Conservation (phyloP, 495 filamentous ascomycete species). For the Clavariopsis aquatica region DNA sequence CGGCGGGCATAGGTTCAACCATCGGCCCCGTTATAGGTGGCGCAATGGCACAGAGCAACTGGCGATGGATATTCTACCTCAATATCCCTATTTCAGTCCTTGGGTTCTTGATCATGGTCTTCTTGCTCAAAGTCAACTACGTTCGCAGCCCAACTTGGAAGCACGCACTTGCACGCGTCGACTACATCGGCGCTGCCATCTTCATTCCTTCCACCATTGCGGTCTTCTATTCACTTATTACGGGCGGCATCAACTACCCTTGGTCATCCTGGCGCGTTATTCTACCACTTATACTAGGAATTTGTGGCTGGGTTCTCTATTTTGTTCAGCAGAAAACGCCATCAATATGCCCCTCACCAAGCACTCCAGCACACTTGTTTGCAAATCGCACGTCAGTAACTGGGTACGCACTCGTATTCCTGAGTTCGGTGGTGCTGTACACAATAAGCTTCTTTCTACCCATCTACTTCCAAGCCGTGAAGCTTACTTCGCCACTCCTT, state of each 20-base stretch:
- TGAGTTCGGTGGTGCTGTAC: conserved; percentile 20
- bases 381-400: conserved; percentile 48
- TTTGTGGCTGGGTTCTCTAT: conserved; percentile 17
- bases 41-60: conserved; percentile 34
- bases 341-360: conserved; percentile 12
- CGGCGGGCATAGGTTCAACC: conserved; percentile 40
- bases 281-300: conserved; percentile 22
- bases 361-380: conserved; percentile 49
- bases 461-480: conserved; percentile 63
- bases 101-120: conserved; percentile 13
- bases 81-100: conserved; percentile 27
- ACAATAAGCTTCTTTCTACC: conserved; percentile 60
- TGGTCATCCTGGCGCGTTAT: conserved; percentile 26
- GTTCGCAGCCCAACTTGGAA: conserved; percentile 18
- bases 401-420: conserved; percentile 45
- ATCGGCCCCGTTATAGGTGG: conserved; percentile 48
- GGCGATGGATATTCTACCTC: conserved; percentile 40
- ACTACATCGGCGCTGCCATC: conserved; percentile 24
- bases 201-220: conserved; percentile 17
- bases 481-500: conserved; percentile 52
- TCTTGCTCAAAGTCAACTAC: conserved; percentile 23
- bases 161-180: conserved; percentile 18
- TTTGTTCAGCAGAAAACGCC: conserved; percentile 14
- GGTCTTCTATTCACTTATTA: conserved; percentile 19
- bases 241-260: conserved; percentile 14